These are phyloP conservation scores for Dictyostelium firmibasis DNA, from an alignment of 78 protist species.

Conservation along the genomic window DNA sequence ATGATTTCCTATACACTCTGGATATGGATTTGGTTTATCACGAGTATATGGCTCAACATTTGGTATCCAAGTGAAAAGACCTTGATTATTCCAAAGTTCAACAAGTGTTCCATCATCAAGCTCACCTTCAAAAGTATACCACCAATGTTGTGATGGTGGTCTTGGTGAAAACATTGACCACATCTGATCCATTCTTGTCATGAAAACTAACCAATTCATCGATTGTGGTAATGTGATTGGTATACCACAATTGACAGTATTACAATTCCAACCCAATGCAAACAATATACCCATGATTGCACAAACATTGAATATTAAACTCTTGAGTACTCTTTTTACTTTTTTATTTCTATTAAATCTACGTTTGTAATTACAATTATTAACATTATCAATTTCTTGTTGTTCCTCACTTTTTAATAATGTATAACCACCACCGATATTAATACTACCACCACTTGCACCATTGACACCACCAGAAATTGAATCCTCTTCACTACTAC, in stretches of 20 bases:
- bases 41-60: slow-evolving; percentile 42
- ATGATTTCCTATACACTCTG: slow-evolving; percentile 66
- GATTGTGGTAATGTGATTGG: slow-evolving; percentile 29
- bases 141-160: slow-evolving; percentile 74
- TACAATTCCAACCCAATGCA: slow-evolving; percentile 42
- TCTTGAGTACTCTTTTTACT: neutral
- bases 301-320: slow-evolving; percentile 8
- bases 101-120: slow-evolving; percentile 30
- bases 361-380: neutral
- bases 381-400: neutral
- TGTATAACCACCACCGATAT: neutral
- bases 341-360: neutral
- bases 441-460: neutral
- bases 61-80: slow-evolving; percentile 50
- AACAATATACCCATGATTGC: slow-evolving; percentile 26
- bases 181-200: slow-evolving; percentile 39
- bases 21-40: slow-evolving; percentile 68
- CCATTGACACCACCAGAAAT: neutral
- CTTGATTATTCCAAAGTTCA: slow-evolving; percentile 57
- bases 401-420: neutral
- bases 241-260: neutral
- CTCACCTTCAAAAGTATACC: slow-evolving; percentile 59
- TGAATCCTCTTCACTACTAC: neutral
- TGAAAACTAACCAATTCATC: slow-evolving; percentile 11
- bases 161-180: slow-evolving; percentile 83